Evolutionary conservation across 2,329 filamentous ascomycete species (phyloP).

Genomic region (Biscogniauxia mediterranea): DNA sequence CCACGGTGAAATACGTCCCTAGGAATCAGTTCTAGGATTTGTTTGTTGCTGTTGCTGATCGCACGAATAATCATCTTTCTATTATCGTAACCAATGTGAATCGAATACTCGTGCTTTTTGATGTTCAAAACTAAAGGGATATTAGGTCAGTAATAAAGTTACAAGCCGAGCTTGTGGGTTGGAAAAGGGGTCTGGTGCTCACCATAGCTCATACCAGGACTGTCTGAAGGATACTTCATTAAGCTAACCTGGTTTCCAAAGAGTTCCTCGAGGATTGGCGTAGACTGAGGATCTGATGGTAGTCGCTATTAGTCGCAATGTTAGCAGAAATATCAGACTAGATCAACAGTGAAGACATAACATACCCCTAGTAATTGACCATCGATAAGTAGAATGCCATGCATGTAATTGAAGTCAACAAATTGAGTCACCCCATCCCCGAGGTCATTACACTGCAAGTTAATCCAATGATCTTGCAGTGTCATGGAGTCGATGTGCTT

Average conservation of each 20-base stretch:
- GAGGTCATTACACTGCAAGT: slow-evolving; percentile 9
- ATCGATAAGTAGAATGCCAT: slow-evolving; percentile 38
- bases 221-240: slow-evolving; percentile 48
- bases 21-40: slow-evolving; percentile 36
- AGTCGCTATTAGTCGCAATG: slow-evolving; percentile 39
- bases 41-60: slow-evolving; percentile 3
- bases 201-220: slow-evolving; percentile 54
- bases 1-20: slow-evolving; percentile 27
- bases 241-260: slow-evolving; percentile 52
- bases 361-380: slow-evolving; percentile 42
- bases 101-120: slow-evolving; percentile 37
- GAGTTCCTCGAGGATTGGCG: slow-evolving; percentile 42
- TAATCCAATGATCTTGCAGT: slow-evolving; percentile 24
- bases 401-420: slow-evolving; percentile 35
- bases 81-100: slow-evolving; percentile 55
- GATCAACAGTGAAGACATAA: background rate
- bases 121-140: slow-evolving; percentile 16
- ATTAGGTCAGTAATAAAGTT: slow-evolving; percentile 13
- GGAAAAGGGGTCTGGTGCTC: slow-evolving; percentile 8
- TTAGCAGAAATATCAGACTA: slow-evolving; percentile 4
- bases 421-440: slow-evolving; percentile 20
- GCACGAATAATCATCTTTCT: slow-evolving; percentile 44
- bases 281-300: slow-evolving; percentile 26
- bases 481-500: slow-evolving; percentile 10
- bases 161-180: background rate